Conservation (phyloP, 1,284 basidiomycete species). For the Moesziomyces antarcticus region DNA sequence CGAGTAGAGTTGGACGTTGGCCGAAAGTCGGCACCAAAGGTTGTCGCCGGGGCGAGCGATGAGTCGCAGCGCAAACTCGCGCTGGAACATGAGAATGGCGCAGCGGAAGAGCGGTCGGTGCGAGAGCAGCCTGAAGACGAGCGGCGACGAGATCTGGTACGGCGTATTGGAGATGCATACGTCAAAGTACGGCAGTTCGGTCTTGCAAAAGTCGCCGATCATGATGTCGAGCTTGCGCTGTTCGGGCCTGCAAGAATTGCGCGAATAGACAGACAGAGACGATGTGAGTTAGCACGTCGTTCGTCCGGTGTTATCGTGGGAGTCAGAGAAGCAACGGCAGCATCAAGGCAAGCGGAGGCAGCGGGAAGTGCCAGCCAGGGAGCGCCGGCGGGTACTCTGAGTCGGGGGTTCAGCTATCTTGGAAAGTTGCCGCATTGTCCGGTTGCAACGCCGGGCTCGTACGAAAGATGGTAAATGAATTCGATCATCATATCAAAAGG, state of each 20-base stretch:
- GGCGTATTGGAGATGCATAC: conserved; percentile 99
- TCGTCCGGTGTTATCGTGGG: neutral
- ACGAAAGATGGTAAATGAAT: conserved; percentile 57
- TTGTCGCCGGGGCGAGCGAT: conserved; percentile 85
- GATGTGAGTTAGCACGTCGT: conserved; percentile 11
- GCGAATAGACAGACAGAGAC: neutral
- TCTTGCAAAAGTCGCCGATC: conserved; percentile 97
- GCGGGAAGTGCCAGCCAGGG: too few relatives aligned
- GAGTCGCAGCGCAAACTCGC: conserved; percentile 93
- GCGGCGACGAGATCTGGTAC: conserved; percentile 98
- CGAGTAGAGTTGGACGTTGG: conserved; percentile 94
- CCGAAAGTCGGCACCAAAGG: conserved; percentile 92
- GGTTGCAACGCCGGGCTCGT: conserved; percentile 55
- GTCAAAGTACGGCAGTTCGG: conserved; percentile 95
- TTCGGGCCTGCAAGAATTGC: conserved; percentile 77
- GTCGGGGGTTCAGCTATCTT: conserved; percentile 35
- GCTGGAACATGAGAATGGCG: conserved; percentile 99
- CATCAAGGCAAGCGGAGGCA: neutral
- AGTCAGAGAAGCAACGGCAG: conserved; percentile 5
- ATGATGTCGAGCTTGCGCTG: conserved; percentile 93
- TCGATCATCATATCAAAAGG: conserved; percentile 40
- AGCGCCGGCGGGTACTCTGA: too few relatives aligned
- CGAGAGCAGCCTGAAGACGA: conserved; percentile 95
- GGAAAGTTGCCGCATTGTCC: conserved; percentile 55
- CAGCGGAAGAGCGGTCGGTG: conserved; percentile 93